phyloP scores from a whole-genome alignment of 345 rosid genomes.

The Alliaria petiolata region DNA sequence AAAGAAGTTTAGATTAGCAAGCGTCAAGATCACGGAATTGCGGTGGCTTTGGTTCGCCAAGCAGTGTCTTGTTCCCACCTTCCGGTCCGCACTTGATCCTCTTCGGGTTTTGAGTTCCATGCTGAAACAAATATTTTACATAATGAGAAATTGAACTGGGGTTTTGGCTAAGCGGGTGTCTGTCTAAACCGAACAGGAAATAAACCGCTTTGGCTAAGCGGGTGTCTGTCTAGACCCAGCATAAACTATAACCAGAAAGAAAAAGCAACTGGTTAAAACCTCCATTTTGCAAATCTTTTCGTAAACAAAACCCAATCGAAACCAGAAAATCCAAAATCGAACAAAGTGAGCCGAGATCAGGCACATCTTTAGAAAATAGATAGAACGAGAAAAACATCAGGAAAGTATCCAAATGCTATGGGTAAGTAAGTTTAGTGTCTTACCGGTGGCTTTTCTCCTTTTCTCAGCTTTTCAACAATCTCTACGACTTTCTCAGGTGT shows the following conservation, averaged over 20 bases:
- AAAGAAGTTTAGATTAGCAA: conserved; percentile 46
- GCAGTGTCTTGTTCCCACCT: conserved; percentile 89
- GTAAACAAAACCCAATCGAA: background rate
- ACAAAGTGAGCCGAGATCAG: background rate
- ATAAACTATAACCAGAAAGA: background rate
- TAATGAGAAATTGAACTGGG: background rate
- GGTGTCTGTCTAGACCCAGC: background rate
- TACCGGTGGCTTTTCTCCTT: conserved; percentile 92
- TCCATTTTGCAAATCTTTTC: background rate
- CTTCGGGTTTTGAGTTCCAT: conserved; percentile 86
- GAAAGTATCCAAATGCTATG: conserved; percentile 1
- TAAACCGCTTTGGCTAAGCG: background rate
- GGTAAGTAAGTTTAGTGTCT: conserved; percentile 21
- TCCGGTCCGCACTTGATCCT: conserved; percentile 88
- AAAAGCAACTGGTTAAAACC: background rate
- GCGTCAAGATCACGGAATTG: conserved; percentile 91
- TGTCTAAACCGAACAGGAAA: background rate
- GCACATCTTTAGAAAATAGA: background rate
- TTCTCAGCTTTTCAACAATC: conserved; percentile 80
- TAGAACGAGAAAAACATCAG: background rate
- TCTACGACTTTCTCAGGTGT: conserved; percentile 87
- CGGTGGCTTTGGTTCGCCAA: conserved; percentile 79
- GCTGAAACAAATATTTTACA: conserved; percentile 40
- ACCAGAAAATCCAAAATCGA: background rate
- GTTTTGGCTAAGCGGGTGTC: background rate